Conservation (phyloP, 306 rosid genomes). For the Gillenia trifoliata region DNA sequence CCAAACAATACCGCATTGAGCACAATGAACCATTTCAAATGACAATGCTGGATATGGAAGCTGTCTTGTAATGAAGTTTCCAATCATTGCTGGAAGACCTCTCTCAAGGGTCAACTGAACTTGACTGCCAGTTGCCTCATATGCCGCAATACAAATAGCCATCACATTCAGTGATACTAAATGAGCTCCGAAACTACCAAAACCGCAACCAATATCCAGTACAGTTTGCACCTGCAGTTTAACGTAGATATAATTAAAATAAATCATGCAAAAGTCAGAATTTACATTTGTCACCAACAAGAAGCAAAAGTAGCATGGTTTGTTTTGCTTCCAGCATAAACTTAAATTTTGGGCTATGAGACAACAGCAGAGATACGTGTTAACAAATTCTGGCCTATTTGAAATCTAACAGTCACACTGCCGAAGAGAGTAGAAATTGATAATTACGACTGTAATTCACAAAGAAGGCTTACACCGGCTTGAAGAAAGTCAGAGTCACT, state of each 20-base stretch:
- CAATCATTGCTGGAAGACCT: conserved; percentile 98
- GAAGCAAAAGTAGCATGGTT: background rate
- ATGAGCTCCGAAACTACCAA: conserved; percentile 99
- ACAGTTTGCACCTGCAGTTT: conserved; percentile 66
- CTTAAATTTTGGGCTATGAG: background rate
- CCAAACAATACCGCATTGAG: conserved; percentile 89
- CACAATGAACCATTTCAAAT: conserved; percentile 96
- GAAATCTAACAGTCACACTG: conserved; percentile 14
- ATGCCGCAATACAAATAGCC: conserved; percentile 86
- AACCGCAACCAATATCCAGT: conserved; percentile 93
- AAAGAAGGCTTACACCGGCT: conserved; percentile 72
- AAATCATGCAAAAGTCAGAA: background rate
- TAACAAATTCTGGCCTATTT: conserved; percentile 10
- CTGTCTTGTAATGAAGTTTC: conserved; percentile 66
- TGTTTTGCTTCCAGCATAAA: background rate
- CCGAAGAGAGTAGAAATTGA: conserved; percentile 10
- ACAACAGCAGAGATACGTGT: background rate
- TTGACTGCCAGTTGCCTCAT: conserved; percentile 97
- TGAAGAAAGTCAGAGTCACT: conserved; percentile 73
- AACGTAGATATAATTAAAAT: conserved; percentile 12
- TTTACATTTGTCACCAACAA: background rate
- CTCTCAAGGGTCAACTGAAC: conserved; percentile 98
- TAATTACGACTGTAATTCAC: background rate
- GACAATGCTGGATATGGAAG: conserved; percentile 93
- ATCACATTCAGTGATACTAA: conserved; percentile 71